Evolutionary conservation across 345 rosid species (phyloP).

Genomic region (Populus simonii): DNA sequence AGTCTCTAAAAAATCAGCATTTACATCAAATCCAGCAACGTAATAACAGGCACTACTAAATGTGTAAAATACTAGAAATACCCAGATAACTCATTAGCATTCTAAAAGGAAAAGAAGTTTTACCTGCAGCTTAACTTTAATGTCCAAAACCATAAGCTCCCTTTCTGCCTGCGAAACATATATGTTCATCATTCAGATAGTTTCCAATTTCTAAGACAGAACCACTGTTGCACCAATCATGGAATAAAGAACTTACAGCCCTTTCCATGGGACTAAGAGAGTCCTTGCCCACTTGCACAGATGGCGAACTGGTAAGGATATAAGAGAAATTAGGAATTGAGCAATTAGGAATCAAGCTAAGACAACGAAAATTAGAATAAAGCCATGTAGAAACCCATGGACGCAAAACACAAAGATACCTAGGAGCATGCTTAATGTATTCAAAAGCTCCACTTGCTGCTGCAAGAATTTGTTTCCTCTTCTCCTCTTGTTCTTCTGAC

Average conservation of each 20-base stretch:
- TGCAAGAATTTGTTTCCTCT: constrained; percentile 90
- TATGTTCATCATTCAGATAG: neutral
- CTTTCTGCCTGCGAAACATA: constrained; percentile 72
- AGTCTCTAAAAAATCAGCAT: neutral
- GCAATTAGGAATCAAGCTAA: neutral
- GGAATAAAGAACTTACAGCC: constrained; percentile 68
- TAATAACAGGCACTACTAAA: neutral
- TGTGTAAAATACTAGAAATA: too few species aligned
- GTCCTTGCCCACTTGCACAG: neutral
- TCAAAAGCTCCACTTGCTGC: constrained; percentile 87
- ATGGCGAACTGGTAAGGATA: constrained; percentile 44
- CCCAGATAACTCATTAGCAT: too few species aligned
- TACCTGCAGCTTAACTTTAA: constrained; percentile 97
- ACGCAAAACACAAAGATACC: constrained; percentile 44
- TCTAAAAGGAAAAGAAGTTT: neutral
- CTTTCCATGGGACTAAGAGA: constrained; percentile 88
- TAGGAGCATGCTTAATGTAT: constrained; percentile 63
- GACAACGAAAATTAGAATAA: neutral
- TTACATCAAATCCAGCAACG: neutral
- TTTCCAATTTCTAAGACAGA: constrained; percentile 26
- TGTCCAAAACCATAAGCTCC: constrained; percentile 98
- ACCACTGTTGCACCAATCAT: neutral
- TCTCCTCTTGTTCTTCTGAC: constrained; percentile 94
- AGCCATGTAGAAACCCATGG: neutral
- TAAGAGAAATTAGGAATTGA: too few species aligned